A percentile compares a stretch with the other conserved stretches of the same genome.
phyloP scores from a whole-genome alignment of 306 rosid genomes.

The Fragaria nilgerrensis region DNA sequence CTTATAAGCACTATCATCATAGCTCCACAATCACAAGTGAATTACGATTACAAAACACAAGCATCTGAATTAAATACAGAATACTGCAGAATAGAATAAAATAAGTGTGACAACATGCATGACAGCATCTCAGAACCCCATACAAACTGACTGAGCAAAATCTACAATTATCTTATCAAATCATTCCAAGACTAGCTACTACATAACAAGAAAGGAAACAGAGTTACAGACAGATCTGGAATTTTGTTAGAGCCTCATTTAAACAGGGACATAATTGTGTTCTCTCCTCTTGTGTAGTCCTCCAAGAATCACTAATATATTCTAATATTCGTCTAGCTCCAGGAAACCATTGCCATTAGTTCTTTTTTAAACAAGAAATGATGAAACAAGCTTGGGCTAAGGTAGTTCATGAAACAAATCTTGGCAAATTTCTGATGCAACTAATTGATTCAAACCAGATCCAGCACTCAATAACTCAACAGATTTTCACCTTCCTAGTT shows the following conservation, averaged over 20 bases:
- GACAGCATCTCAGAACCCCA: neutral
- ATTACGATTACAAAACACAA: neutral
- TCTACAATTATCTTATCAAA: neutral
- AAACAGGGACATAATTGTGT: slow-evolving; percentile 43
- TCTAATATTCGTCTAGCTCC: slow-evolving; percentile 83
- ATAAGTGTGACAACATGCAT: neutral
- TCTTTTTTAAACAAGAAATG: neutral
- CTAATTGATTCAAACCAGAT: neutral
- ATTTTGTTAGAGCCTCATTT: neutral
- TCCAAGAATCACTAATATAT: slow-evolving; percentile 75
- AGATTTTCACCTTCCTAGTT: neutral
- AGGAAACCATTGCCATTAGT: slow-evolving; percentile 28
- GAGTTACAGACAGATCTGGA: slow-evolving; percentile 50
- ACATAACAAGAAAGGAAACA: neutral
- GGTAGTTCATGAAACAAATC: neutral
- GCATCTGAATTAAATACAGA: neutral
- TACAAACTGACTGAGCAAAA: neutral
- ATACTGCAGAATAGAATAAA: neutral
- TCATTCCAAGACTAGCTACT: neutral
- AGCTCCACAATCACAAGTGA: neutral
- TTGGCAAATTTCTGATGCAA: neutral
- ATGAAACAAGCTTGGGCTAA: neutral
- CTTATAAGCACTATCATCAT: too few species aligned
- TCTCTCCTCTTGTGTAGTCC: slow-evolving; percentile 50
- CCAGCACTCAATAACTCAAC: neutral